Evolutionary conservation across 2,329 filamentous ascomycete species (phyloP).

Genomic region (Ophiobolus disseminans): DNA sequence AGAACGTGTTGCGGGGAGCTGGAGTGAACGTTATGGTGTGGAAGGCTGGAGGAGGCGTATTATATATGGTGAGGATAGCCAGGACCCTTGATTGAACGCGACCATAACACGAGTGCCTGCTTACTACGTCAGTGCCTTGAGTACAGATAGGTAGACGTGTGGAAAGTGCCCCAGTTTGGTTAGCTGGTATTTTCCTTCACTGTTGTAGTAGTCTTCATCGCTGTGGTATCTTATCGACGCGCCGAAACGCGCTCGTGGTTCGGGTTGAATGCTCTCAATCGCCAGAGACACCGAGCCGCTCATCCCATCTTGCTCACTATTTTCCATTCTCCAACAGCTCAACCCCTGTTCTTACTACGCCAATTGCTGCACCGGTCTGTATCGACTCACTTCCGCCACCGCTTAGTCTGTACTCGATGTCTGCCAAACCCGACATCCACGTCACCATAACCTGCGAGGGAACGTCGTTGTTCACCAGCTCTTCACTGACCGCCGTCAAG

Average conservation of each 20-base stretch:
- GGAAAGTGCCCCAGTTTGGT: background rate
- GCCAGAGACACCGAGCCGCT: background rate
- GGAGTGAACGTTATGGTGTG: no score
- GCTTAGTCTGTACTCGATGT: slow-evolving; percentile 90
- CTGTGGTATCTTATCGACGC: background rate
- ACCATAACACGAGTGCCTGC: slow-evolving; percentile 1
- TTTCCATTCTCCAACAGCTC: slow-evolving; percentile 64
- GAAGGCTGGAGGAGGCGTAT: no score
- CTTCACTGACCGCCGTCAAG: slow-evolving; percentile 82
- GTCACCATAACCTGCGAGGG: slow-evolving; percentile 84
- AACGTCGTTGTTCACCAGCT: slow-evolving; percentile 82
- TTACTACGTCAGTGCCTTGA: background rate
- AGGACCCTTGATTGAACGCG: background rate
- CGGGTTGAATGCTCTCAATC: background rate
- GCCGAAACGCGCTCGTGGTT: background rate
- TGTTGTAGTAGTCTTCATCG: background rate
- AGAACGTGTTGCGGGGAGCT: no score
- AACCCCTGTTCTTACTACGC: slow-evolving; percentile 84
- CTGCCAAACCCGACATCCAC: slow-evolving; percentile 89
- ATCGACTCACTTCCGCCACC: slow-evolving; percentile 86
- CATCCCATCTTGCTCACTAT: slow-evolving; percentile 11
- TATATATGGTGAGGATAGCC: background rate
- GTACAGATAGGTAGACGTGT: background rate
- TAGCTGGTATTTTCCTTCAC: background rate
- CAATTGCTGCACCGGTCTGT: slow-evolving; percentile 92